Conservation (phyloP, 1,139 yeast species). For the Scheffersomyces illinoinensis region DNA sequence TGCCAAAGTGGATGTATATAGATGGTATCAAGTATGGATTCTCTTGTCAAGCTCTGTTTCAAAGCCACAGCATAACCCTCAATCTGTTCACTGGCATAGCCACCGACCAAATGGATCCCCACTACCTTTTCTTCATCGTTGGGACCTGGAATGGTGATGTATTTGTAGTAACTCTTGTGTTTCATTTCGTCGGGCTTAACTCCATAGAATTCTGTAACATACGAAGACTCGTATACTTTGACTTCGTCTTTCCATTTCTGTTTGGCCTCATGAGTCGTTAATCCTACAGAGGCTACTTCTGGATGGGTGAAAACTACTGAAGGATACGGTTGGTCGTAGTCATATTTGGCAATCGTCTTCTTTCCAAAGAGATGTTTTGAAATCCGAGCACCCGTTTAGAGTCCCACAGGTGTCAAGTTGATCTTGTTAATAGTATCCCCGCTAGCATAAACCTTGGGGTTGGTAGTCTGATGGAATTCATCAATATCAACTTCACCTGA, state of each 20-base stretch:
- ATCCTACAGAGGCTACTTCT: not conserved
- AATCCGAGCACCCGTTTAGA: not conserved
- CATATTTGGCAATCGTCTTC: not conserved
- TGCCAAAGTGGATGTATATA: conserved; percentile 24
- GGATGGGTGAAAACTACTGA: not conserved
- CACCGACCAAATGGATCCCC: not conserved
- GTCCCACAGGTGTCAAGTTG: not conserved
- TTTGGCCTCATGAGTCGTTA: not conserved
- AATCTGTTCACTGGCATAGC: not conserved
- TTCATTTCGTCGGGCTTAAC: not conserved
- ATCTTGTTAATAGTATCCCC: not conserved
- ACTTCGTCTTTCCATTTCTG: not conserved
- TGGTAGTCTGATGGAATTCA: not conserved
- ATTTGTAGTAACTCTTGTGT: not conserved
- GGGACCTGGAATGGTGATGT: not conserved
- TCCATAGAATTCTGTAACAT: not conserved
- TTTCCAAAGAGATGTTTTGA: not conserved
- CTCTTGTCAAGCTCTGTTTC: conserved; percentile 24
- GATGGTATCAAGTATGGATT: conserved; percentile 58
- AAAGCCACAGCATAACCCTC: not conserved
- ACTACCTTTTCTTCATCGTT: not conserved
- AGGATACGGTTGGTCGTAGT: not conserved
- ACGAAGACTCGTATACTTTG: not conserved
- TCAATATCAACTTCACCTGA: not conserved
- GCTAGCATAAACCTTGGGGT: not conserved